Percentiles rank a stretch among this genome's conserved stretches.
Evolutionary conservation across 1,139 yeast species (phyloP).

Genomic region (Saccharomyces pastorianus): DNA sequence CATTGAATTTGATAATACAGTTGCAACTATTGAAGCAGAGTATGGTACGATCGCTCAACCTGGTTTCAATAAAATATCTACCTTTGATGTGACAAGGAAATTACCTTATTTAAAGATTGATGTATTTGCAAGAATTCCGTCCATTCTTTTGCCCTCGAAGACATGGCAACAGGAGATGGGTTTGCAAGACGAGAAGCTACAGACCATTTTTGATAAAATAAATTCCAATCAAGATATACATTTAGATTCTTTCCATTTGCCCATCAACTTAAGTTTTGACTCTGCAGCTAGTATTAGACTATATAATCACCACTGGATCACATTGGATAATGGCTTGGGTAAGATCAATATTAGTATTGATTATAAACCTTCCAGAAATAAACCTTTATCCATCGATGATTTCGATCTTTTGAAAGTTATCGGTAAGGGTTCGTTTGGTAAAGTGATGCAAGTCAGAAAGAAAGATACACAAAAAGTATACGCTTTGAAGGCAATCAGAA

Average conservation of each 20-base stretch:
- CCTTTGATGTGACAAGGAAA: slow-evolving; percentile 78
- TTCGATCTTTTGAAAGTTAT: slow-evolving; percentile 89
- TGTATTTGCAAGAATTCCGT: slow-evolving; percentile 70
- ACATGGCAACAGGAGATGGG: slow-evolving; percentile 32
- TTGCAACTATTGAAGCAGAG: slow-evolving; percentile 73
- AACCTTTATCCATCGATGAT: slow-evolving; percentile 77
- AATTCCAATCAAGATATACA: slow-evolving; percentile 36
- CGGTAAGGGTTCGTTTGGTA: slow-evolving; percentile 96
- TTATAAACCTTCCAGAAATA: slow-evolving; percentile 64
- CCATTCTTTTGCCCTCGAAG: slow-evolving; percentile 47
- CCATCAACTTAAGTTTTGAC: slow-evolving; percentile 34
- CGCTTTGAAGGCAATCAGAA: slow-evolving; percentile 87
- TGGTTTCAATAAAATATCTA: slow-evolving; percentile 77
- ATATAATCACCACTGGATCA: slow-evolving; percentile 42
- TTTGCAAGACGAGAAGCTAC: slow-evolving; percentile 21
- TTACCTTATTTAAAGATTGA: slow-evolving; percentile 54
- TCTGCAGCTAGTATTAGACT: slow-evolving; percentile 35
- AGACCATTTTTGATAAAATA: slow-evolving; percentile 33
- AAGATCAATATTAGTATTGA: slow-evolving; percentile 60
- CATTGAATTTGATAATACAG: slow-evolving; percentile 73
- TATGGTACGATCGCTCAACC: slow-evolving; percentile 60
- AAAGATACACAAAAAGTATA: slow-evolving; percentile 90
- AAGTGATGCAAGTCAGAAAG: slow-evolving; percentile 96
- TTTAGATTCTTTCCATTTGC: slow-evolving; percentile 31
- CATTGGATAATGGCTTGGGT: slow-evolving; percentile 33